Evolutionary conservation across 768 basidiomycete species (phyloP).

Genomic region (Pilatotrama ljubarskyi): DNA sequence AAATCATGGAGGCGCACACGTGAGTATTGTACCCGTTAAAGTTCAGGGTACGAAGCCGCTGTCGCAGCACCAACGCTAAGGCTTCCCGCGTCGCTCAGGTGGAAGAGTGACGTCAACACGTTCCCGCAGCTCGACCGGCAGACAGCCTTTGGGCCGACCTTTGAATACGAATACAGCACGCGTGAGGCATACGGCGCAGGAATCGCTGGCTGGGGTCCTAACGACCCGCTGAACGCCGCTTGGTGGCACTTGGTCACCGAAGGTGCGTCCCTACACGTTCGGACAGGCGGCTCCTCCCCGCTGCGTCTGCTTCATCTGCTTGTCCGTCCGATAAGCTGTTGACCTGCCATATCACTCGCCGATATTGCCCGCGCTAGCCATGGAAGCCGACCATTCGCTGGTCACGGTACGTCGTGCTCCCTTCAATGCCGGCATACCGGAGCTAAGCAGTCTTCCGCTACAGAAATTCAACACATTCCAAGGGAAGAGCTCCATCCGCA

Average conservation of each 20-base stretch:
- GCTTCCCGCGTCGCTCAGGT: constrained; percentile 40
- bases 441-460: constrained; percentile 4
- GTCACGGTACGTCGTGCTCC: constrained; percentile 46
- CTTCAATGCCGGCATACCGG: background rate
- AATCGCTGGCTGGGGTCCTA: constrained; percentile 56
- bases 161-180: constrained; percentile 63
- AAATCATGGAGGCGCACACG: constrained; percentile 78
- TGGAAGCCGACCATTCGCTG: constrained; percentile 56
- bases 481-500: constrained; percentile 63
- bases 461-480: constrained; percentile 71
- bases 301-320: background rate
- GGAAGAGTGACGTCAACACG: constrained; percentile 60
- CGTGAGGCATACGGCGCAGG: constrained; percentile 63
- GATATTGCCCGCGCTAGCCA: constrained; percentile 41
- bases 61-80: background rate
- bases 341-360: background rate
- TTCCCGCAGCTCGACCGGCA: constrained; percentile 63
- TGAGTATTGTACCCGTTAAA: constrained; percentile 35
- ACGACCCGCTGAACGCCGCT: constrained; percentile 76
- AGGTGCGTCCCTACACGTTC: constrained; percentile 39
- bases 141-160: constrained; percentile 58
- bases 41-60: background rate
- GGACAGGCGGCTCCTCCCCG: background rate
- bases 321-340: background rate
- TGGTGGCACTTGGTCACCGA: constrained; percentile 85